These are phyloP conservation scores for Fragaria vesca DNA, from an alignment of 306 rosid genomes.

Conservation along the genomic window DNA sequence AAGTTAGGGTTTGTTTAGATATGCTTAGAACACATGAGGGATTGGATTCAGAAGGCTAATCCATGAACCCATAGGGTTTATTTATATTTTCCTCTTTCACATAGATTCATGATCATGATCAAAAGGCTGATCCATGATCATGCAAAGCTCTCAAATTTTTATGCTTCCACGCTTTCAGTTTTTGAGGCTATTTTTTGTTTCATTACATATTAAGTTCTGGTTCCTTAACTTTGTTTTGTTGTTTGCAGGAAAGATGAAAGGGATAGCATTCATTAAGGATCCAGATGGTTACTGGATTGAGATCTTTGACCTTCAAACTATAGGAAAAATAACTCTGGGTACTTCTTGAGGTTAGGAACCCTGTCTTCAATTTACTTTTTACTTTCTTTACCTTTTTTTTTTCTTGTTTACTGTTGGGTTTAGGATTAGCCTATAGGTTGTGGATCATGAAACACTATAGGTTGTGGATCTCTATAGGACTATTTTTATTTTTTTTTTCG, in stretches of 20 bases:
- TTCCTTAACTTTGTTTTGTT: conserved; percentile 10
- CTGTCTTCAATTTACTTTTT: conserved; percentile 30
- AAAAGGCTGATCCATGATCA: no score
- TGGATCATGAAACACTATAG: no score
- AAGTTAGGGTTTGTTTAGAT: no score
- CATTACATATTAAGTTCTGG: not conserved
- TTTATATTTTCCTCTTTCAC: no score
- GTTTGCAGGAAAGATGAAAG: conserved; percentile 85
- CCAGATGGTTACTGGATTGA: conserved; percentile 99
- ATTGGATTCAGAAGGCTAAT: no score
- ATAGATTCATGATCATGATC: no score
- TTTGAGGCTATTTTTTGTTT: not conserved
- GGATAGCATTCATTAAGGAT: conserved; percentile 89
- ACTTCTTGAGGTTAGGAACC: conserved; percentile 38
- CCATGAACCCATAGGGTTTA: no score
- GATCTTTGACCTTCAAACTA: conserved; percentile 69
- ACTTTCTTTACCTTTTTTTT: not conserved
- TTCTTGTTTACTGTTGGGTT: not conserved
- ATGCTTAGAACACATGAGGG: no score
- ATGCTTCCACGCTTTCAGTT: not conserved
- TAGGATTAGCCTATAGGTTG: no score
- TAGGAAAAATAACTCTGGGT: conserved; percentile 38
- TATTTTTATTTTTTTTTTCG: not conserved
- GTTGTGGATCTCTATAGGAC: not conserved
- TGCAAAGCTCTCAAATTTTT: no score